Percentiles rank a stretch among this genome's conserved stretches.
These are phyloP conservation scores for Phytophthora sojae DNA, from an alignment of 352 stramenopile species.

Conservation along the genomic window DNA sequence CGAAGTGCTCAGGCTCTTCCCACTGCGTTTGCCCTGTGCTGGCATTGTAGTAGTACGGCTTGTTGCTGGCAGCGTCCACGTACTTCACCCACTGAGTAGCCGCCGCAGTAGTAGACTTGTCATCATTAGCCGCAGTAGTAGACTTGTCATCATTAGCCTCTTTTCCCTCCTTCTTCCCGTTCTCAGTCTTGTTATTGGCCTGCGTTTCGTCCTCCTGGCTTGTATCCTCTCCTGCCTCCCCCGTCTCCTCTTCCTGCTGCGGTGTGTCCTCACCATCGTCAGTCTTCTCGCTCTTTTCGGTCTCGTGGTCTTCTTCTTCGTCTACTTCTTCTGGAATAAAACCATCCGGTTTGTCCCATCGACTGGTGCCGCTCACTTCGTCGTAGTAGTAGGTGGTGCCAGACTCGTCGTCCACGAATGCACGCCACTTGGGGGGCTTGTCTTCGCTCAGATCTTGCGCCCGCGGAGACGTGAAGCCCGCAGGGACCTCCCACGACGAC, in stretches of 20 bases:
- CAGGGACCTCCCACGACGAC: constrained; percentile 76
- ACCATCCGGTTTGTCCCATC: constrained; percentile 76
- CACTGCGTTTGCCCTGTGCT: constrained; percentile 74
- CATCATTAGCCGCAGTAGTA: not conserved
- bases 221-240: constrained; percentile 3
- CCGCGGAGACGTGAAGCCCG: constrained; percentile 38
- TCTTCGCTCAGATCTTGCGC: constrained; percentile 2
- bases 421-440: constrained; percentile 59
- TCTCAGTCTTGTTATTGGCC: not conserved
- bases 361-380: constrained; percentile 67
- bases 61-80: constrained; percentile 67
- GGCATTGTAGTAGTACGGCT: constrained; percentile 80
- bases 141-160: not conserved
- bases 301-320: not conserved
- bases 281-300: constrained; percentile 7
- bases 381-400: constrained; percentile 81
- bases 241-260: constrained; percentile 22
- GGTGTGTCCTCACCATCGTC: constrained; percentile 15
- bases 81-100: constrained; percentile 71
- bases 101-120: not conserved
- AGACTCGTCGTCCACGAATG: constrained; percentile 69
- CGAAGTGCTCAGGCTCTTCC: constrained; percentile 63
- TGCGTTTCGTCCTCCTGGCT: constrained; percentile 7
- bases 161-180: not conserved
- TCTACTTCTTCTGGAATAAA: constrained; percentile 31